Evolutionary conservation across 1,284 basidiomycete species (phyloP).

Genomic region (Irpex lacteus): DNA sequence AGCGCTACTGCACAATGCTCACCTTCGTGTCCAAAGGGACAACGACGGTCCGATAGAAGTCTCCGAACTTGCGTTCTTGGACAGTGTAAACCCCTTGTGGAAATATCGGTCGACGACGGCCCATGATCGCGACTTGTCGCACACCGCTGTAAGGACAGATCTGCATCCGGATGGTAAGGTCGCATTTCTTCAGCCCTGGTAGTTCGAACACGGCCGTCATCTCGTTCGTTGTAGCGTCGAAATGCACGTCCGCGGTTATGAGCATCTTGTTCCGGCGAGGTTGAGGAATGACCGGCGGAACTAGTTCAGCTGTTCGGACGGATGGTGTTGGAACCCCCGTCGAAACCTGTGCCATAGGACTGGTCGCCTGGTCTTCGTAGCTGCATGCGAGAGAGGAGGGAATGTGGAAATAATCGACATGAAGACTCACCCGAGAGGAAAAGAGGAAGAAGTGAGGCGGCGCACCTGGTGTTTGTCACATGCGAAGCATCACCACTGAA

Average conservation of each 20-base stretch:
- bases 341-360: neutral
- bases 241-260: conserved; percentile 56
- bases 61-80: conserved; percentile 52
- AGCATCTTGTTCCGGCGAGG: conserved; percentile 18
- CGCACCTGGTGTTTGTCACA: conserved; percentile 14
- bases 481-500: conserved; percentile 8
- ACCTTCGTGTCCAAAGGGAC: conserved; percentile 61
- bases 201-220: conserved; percentile 60
- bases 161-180: conserved; percentile 51
- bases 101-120: conserved; percentile 36
- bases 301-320: neutral
- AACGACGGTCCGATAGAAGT: conserved; percentile 48
- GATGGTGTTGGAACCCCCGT: conserved; percentile 6
- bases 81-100: conserved; percentile 30
- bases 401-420: conserved; percentile 2
- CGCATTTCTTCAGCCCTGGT: conserved; percentile 54
- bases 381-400: conserved; percentile 4
- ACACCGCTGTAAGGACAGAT: conserved; percentile 53
- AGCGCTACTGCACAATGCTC: conserved; percentile 23
- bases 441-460: conserved; percentile 10
- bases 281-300: neutral
- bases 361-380: conserved; percentile 3
- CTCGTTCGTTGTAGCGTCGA: conserved; percentile 38
- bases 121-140: conserved; percentile 52
- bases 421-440: conserved; percentile 15